A percentile compares a stretch with the other conserved stretches of the same genome.
These are phyloP conservation scores for Pseudohalonectria lignicola DNA, from an alignment of 2,329 filamentous ascomycete genomes.

Conservation along the genomic window DNA sequence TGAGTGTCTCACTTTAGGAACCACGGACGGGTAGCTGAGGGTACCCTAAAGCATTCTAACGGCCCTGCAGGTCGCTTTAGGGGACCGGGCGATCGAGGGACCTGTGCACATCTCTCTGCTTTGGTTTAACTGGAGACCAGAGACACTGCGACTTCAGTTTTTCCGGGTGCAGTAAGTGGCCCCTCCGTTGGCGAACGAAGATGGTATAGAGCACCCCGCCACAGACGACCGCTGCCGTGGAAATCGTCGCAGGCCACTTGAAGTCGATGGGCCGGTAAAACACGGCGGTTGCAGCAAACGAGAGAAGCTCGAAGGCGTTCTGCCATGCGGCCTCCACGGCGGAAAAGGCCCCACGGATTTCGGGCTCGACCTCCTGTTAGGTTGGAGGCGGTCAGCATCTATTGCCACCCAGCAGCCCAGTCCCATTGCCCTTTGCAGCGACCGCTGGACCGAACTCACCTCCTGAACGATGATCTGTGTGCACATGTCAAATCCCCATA, in stretches of 20 bases:
- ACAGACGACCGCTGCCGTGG: conserved; percentile 21
- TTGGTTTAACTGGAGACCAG: no score
- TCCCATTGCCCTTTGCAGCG: neutral
- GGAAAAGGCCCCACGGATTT: conserved; percentile 57
- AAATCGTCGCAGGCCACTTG: conserved; percentile 49
- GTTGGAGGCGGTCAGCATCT: no score
- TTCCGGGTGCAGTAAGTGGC: conserved; percentile 19
- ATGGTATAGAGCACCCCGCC: neutral
- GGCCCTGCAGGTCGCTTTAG: no score
- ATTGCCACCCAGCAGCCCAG: neutral
- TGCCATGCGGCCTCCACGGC: conserved; percentile 57
- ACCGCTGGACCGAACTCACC: no score
- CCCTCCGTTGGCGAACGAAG: neutral
- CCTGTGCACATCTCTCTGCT: no score
- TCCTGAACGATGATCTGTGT: conserved; percentile 52
- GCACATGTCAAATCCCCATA: conserved; percentile 52
- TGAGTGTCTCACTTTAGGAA: no score
- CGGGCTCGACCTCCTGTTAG: conserved; percentile 37
- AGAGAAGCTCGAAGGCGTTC: conserved; percentile 58
- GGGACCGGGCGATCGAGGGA: no score
- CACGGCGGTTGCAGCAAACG: conserved; percentile 54
- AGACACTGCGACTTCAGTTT: no score
- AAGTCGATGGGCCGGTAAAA: conserved; percentile 55
- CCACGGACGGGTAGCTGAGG: no score
- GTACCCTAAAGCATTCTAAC: no score